phyloP scores from a whole-genome alignment of 352 stramenopile species.

The Blastocystis sp. region DNA sequence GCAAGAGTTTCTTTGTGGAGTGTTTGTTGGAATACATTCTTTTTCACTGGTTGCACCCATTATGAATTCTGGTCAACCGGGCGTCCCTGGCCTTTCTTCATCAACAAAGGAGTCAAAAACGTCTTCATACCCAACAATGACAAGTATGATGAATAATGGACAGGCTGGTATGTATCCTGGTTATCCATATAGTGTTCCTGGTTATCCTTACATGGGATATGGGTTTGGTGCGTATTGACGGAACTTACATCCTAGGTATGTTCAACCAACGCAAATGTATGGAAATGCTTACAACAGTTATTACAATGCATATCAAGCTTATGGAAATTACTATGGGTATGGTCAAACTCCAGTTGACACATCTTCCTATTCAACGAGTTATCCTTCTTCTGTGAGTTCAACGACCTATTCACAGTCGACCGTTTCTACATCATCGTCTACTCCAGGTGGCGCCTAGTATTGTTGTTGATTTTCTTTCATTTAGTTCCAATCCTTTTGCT shows the following conservation, averaged over 20 bases:
- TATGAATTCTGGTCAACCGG: conserved; percentile 31
- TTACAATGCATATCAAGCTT: background rate
- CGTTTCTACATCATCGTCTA: background rate
- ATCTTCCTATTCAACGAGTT: background rate
- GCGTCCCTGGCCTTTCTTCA: background rate
- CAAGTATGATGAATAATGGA: background rate
- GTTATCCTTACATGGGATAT: background rate
- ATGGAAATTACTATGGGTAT: conserved; percentile 33
- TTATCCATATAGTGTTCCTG: background rate
- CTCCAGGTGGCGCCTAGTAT: conserved; percentile 22
- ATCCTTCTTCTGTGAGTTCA: background rate
- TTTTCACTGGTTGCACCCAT: background rate
- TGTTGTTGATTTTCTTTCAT: background rate
- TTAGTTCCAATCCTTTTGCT: conserved; percentile 49
- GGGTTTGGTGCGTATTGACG: background rate
- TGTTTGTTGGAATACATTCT: conserved; percentile 7
- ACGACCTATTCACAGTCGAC: background rate
- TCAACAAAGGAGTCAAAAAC: background rate
- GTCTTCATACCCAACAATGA: background rate
- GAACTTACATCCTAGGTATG: conserved; percentile 9
- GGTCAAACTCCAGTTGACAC: background rate
- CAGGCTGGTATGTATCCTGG: background rate
- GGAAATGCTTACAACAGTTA: background rate
- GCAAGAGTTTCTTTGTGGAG: background rate
- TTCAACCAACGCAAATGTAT: background rate